A percentile compares a stretch with the other conserved stretches of the same genome.
phyloP scores from a whole-genome alignment of 164 flowering plant genomes.

The Sedum album region DNA sequence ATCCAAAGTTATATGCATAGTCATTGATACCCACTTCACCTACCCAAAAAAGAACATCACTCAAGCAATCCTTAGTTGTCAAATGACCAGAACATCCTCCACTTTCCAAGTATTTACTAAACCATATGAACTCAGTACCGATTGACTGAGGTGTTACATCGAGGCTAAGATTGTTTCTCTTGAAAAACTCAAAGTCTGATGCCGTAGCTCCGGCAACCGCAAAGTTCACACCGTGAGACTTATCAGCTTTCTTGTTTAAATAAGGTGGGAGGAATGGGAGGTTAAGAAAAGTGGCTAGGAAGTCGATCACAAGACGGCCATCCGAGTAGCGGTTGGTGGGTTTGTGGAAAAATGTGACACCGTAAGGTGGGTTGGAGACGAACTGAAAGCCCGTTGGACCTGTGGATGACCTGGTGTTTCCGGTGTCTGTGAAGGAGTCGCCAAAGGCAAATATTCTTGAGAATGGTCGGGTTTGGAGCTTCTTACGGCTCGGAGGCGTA shows the following conservation, averaged over 20 bases:
- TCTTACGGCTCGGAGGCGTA: conserved; percentile 2
- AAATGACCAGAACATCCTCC: conserved; percentile 29
- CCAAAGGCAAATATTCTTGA: conserved; percentile 42
- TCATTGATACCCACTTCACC: conserved; percentile 92
- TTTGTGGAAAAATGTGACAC: conserved; percentile 38
- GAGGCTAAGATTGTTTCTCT: conserved; percentile 40
- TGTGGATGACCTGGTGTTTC: conserved; percentile 29
- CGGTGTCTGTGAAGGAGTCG: conserved; percentile 50
- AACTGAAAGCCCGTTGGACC: conserved; percentile 33
- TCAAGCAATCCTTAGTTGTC: conserved; percentile 22
- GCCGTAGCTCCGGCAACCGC: conserved; percentile 52
- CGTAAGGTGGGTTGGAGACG: conserved; percentile 40
- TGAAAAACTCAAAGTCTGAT: conserved; percentile 27
- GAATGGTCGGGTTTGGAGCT: conserved; percentile 18
- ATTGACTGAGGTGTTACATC: conserved; percentile 57
- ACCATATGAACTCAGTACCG: conserved; percentile 56
- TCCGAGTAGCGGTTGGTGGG: conserved; percentile 48
- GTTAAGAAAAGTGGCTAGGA: conserved; percentile 27
- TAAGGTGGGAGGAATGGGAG: conserved; percentile 41
- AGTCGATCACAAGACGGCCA: conserved; percentile 57
- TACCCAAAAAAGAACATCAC: conserved; percentile 71
- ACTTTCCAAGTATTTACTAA: conserved; percentile 32
- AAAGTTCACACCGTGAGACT: conserved; percentile 38
- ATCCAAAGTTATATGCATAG: conserved; percentile 49
- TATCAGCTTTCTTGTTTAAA: conserved; percentile 12